Conservation (phyloP, 2,329 filamentous ascomycete species). For the Alternaria tenuissima region DNA sequence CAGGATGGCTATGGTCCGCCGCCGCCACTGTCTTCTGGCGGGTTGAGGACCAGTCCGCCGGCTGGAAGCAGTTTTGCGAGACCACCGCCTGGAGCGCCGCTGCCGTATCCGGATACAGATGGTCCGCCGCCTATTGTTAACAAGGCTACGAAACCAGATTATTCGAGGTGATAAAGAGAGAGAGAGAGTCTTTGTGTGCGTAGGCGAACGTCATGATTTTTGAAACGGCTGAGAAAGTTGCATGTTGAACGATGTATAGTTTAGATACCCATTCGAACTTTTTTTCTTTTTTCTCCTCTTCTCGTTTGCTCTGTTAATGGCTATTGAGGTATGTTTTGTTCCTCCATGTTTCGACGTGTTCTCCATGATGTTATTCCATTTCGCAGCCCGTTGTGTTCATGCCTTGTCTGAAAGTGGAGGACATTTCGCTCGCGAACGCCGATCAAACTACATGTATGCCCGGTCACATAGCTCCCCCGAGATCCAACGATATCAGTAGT, state of each 20-base stretch:
- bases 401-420: background rate
- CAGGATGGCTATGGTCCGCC: constrained; percentile 33
- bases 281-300: background rate
- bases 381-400: background rate
- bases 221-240: background rate
- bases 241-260: constrained; percentile 10
- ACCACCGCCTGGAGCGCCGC: constrained; percentile 50
- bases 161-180: constrained; percentile 27
- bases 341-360: no score
- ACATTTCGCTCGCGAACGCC: background rate
- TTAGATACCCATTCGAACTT: constrained; percentile 28
- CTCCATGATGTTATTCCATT: accelerated
- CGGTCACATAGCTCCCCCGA: background rate
- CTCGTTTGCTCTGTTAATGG: background rate
- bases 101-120: constrained; percentile 84
- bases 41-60: constrained; percentile 5
- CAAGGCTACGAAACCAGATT: constrained; percentile 84
- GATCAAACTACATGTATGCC: background rate
- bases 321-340: no score
- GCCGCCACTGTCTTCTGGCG: constrained; percentile 22
- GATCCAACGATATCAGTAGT: background rate
- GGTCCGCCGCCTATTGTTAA: constrained; percentile 85
- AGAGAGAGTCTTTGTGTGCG: background rate
- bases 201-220: background rate
- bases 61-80: constrained; percentile 34